Conservation (phyloP, 192 early-diverging fungal genomes). For the Umbelopsis sp. region DNA sequence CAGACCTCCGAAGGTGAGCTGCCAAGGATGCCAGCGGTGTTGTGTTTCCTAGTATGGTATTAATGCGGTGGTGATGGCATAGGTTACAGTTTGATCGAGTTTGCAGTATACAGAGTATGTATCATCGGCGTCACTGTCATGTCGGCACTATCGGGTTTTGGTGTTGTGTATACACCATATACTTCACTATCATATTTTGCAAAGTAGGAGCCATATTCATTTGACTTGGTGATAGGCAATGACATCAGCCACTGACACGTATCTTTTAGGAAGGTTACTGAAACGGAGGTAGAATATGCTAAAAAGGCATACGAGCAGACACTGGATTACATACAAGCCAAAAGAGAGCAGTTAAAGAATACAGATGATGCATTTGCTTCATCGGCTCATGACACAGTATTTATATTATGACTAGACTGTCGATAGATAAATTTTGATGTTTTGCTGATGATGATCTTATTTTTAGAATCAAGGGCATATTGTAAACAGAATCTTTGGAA, state of each 20-base stretch:
- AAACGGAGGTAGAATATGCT: constrained; percentile 55
- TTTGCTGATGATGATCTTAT: neutral
- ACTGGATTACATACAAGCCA: neutral
- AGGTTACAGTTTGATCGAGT: constrained; percentile 56
- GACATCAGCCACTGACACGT: neutral
- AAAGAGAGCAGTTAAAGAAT: neutral
- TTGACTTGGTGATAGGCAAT: neutral
- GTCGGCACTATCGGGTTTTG: constrained; percentile 92
- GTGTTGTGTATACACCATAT: constrained; percentile 91
- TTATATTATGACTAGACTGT: neutral
- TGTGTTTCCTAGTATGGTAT: neutral
- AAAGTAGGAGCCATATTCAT: constrained; percentile 47
- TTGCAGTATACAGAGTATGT: constrained; percentile 80
- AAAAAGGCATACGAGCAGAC: constrained; percentile 67
- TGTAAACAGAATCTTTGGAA: neutral
- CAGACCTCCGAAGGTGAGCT: neutral
- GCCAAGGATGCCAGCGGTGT: neutral
- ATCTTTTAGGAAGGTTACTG: constrained; percentile 42
- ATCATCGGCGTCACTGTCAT: constrained; percentile 92
- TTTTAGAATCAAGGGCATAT: neutral
- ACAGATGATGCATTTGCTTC: neutral
- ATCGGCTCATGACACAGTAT: neutral
- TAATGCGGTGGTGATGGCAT: neutral
- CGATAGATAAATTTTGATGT: neutral
- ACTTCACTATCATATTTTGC: constrained; percentile 82